A percentile compares a stretch with the other conserved stretches of the same genome.
These are phyloP conservation scores for Aegilops umbellulata DNA, from an alignment of 176 grass and related monocot species.

Conservation along the genomic window DNA sequence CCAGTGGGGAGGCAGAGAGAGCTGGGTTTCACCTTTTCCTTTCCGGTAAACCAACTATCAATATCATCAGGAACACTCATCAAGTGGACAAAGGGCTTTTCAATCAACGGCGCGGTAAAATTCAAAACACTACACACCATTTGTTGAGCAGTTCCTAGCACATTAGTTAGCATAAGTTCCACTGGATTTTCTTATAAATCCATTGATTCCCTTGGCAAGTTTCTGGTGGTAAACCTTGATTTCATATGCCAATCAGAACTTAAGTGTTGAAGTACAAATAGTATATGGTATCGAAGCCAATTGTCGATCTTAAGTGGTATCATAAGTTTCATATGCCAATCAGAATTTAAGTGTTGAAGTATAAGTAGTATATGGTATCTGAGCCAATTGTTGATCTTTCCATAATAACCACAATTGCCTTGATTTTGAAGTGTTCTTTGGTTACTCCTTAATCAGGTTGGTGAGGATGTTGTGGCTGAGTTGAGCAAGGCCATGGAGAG, in stretches of 20 bases:
- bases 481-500: slow-evolving; percentile 64
- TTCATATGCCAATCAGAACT: not conserved
- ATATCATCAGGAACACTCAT: slow-evolving; percentile 75
- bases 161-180: not conserved
- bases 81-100: slow-evolving; percentile 88
- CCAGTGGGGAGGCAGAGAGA: slow-evolving; percentile 63
- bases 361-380: slow-evolving; percentile 4
- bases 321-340: too few relatives aligned
- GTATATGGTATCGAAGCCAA: not conserved
- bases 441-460: slow-evolving; percentile 40
- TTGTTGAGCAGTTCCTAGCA: not conserved
- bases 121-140: not conserved
- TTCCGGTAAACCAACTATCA: slow-evolving; percentile 67
- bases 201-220: not conserved
- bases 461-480: slow-evolving; percentile 62
- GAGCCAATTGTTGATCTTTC: not conserved
- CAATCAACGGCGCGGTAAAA: slow-evolving; percentile 58
- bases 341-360: not conserved
- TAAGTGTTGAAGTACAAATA: not conserved
- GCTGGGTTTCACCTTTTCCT: slow-evolving; percentile 85
- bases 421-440: slow-evolving; percentile 25
- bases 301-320: not conserved
- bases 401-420: not conserved
- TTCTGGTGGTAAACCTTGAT: not conserved
- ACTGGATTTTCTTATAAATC: not conserved